Base-by-base conservation (phyloP, 2,329 filamentous ascomycete species). In the Cladorrhinum sp. region DNA sequence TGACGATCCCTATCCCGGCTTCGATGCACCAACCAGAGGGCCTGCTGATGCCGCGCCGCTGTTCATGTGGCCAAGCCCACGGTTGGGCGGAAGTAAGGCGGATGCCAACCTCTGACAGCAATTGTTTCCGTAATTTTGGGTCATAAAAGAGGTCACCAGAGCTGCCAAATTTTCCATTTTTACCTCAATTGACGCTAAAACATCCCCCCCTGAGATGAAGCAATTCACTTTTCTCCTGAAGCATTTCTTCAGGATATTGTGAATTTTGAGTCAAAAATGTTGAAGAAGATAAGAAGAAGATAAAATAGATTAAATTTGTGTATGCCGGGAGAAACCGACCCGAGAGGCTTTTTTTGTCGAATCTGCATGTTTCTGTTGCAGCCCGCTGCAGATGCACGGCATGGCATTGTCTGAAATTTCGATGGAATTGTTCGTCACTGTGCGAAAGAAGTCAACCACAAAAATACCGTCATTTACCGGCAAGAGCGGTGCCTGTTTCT, bases 21-120 rank as follows among this genome's bases (percentile, higher is more conserved):
- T 30, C 23, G 55, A n/a, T 55, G 50, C 48, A 56, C 65, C 65
- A 67, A 67, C 64, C 62, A 67, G 26, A 62, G 53, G 33, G 56
- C 39, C 20, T 33, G 28, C 48, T 63, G 54, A 60, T 62, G 28
- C 58, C 55, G 21, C 12, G 42, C 21, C 57, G 51, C 48, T 54
- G 46, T n/a, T 57, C 59, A 48, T 58, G 46, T 51, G 55, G 62
- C 64, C 62, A 61, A 64, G 62, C 62, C 28, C 59, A 62, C 64
- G 64, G 65, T 58, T 65, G 58, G 64, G 61, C 62, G 64, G 62
- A 62, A 64, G 59, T 48, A 30, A 5, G 26, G 26, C 26, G 26
- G 26, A 30, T 26, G 56, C 52, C 42, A 46, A 23, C 42, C 16
- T 36, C 16, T 21, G 24, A 30, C 53, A 46, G 16, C 42, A 46